Evolutionary conservation across 139 green algal species (phyloP).

Genomic region (Coccomyxa sp.): DNA sequence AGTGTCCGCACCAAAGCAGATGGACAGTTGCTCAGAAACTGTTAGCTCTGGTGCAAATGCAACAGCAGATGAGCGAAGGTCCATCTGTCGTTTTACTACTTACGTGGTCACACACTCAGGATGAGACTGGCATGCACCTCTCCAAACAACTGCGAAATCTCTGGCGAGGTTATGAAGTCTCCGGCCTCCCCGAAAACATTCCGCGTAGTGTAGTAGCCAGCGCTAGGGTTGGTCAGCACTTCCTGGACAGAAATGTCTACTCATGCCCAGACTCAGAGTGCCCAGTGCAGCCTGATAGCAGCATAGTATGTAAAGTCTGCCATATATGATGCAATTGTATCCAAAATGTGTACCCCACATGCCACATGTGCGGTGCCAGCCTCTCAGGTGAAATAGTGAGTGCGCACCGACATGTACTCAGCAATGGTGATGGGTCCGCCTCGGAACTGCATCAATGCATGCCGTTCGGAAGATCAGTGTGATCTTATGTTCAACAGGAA

Average conservation of each 20-base stretch:
- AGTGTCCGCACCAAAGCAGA: too few species aligned
- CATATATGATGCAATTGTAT: too few species aligned
- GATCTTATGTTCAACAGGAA: too few species aligned
- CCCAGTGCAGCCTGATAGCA: too few species aligned
- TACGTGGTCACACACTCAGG: too few species aligned
- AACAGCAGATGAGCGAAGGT: neutral
- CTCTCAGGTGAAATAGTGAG: too few species aligned
- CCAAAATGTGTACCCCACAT: too few species aligned
- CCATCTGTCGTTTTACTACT: too few species aligned
- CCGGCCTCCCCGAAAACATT: slow-evolving; percentile 88
- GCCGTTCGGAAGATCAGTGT: too few species aligned
- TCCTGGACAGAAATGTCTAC: slow-evolving; percentile 36
- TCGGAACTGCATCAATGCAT: slow-evolving; percentile 61
- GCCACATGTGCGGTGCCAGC: too few species aligned
- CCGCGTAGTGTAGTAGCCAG: slow-evolving; percentile 76
- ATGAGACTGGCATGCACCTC: slow-evolving; percentile 53
- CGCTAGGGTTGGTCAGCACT: slow-evolving; percentile 69
- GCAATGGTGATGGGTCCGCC: slow-evolving; percentile 86
- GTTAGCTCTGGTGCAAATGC: neutral
- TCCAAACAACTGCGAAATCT: slow-evolving; percentile 97
- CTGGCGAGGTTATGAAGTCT: slow-evolving; percentile 95
- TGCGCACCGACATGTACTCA: slow-evolving; percentile 80
- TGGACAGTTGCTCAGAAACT: neutral
- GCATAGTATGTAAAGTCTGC: too few species aligned
- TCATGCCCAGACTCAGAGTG: too few species aligned